A percentile compares a stretch with the other conserved stretches of the same genome.
Evolutionary conservation across 441 rosid species (phyloP).

Genomic region (Eugenia klotzschiana): DNA sequence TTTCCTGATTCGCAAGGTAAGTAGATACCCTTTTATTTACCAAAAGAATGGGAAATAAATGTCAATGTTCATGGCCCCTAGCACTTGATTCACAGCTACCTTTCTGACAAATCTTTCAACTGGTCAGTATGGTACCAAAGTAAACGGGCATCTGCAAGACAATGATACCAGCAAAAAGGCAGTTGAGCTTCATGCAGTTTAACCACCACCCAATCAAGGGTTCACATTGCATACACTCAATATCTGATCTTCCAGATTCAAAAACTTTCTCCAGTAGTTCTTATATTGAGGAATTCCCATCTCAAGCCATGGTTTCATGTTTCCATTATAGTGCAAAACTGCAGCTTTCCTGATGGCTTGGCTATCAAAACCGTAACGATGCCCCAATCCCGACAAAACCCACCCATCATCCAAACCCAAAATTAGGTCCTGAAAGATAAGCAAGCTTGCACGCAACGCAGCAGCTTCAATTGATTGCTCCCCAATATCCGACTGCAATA

Average conservation of each 20-base stretch:
- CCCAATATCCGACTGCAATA: conserved; percentile 28
- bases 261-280: conserved; percentile 61
- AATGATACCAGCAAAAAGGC: not conserved
- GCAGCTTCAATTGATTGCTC: conserved; percentile 28
- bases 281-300: conserved; percentile 77
- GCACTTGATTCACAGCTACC: not conserved
- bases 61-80: not conserved
- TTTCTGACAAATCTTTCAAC: not conserved
- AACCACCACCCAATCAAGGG: conserved; percentile 13
- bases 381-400: conserved; percentile 34
- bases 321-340: conserved; percentile 78
- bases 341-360: conserved; percentile 41
- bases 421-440: conserved; percentile 59
- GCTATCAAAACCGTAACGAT: conserved; percentile 33
- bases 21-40: not conserved
- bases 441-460: conserved; percentile 52
- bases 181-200: not conserved
- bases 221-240: conserved; percentile 77
- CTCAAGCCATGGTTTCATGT: conserved; percentile 97
- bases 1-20: not conserved
- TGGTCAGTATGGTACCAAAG: not conserved
- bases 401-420: conserved; percentile 42
- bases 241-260: conserved; percentile 46
- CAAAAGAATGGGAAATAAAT: not conserved
- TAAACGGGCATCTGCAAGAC: not conserved